A percentile compares a stretch with the other conserved stretches of the same genome.
phyloP scores from a whole-genome alignment of 495 filamentous ascomycete species.

The Neurospora sp. region DNA sequence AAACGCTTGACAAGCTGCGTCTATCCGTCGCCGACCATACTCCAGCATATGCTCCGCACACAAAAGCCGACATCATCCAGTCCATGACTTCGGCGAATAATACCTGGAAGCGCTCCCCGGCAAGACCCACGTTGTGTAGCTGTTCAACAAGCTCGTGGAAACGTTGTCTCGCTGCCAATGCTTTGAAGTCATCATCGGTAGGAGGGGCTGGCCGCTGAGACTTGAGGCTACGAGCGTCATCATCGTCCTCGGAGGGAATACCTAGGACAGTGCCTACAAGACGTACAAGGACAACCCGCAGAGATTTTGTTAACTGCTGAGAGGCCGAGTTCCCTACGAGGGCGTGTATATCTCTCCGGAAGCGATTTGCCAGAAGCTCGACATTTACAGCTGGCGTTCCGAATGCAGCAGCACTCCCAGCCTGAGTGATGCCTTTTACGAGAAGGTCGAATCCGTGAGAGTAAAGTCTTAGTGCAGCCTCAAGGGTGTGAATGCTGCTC shows the following conservation, averaged over 20 bases:
- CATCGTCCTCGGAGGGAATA: conserved; percentile 23
- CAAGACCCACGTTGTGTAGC: conserved; percentile 62
- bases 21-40: conserved; percentile 35
- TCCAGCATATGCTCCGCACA: conserved; percentile 48
- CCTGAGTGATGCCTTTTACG: conserved; percentile 22
- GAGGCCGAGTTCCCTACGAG: conserved; percentile 56
- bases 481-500: conserved; percentile 36
- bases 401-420: conserved; percentile 2
- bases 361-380: conserved; percentile 34
- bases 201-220: conserved; percentile 10
- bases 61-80: conserved; percentile 53
- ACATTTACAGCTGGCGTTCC: conserved; percentile 10
- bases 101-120: conserved; percentile 61
- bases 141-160: conserved; percentile 48
- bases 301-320: conserved; percentile 38
- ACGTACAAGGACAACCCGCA: conserved; percentile 43
- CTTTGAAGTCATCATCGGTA: conserved; percentile 10
- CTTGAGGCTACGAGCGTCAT: conserved; percentile 4
- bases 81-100: conserved; percentile 70
- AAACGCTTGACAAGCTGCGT: conserved; percentile 6
- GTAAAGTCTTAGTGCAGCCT: conserved; percentile 40
- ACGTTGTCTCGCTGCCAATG: conserved; percentile 38
- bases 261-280: conserved; percentile 48
- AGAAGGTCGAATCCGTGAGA: conserved; percentile 36
- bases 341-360: conserved; percentile 52